Evolutionary conservation across 768 basidiomycete genomes (phyloP).

Genomic region (Pleurotus sapidus): DNA sequence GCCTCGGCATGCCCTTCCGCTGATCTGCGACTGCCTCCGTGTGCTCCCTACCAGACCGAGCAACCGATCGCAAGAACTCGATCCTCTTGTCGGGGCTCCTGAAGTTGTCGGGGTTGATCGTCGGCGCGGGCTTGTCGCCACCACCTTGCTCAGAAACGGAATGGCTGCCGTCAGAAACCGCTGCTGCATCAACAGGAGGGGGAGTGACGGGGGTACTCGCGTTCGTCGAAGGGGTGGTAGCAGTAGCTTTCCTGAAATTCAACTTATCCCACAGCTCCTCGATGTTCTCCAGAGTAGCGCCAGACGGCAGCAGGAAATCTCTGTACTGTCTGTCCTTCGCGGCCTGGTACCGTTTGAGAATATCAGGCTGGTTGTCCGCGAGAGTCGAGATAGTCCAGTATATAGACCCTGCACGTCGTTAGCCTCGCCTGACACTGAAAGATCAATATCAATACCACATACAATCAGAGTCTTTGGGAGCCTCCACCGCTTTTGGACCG

Average conservation of each 20-base stretch:
- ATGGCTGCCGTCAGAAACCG: not conserved
- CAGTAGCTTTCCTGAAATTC: constrained; percentile 32
- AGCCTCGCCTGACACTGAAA: not conserved
- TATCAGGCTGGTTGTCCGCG: constrained; percentile 23
- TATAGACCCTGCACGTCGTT: constrained; percentile 48
- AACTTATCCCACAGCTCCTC: constrained; percentile 42
- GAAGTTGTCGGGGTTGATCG: constrained; percentile 30
- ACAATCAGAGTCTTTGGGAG: constrained; percentile 24
- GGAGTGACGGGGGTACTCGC: not conserved
- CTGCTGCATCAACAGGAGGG: not conserved
- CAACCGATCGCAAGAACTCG: constrained; percentile 39
- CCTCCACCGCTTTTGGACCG: constrained; percentile 32
- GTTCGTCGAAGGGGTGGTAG: not conserved
- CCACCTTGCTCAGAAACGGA: constrained; percentile 16
- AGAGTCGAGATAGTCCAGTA: constrained; percentile 54
- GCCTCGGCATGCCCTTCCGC: constrained; percentile 42
- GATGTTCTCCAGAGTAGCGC: constrained; percentile 39
- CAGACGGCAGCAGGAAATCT: constrained; percentile 46
- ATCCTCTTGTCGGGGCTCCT: constrained; percentile 29
- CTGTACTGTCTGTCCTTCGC: constrained; percentile 43
- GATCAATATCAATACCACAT: constrained; percentile 8
- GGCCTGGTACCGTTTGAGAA: constrained; percentile 30
- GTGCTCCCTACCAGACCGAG: constrained; percentile 42
- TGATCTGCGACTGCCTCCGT: constrained; percentile 30
- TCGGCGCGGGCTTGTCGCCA: constrained; percentile 16